Percentiles rank a stretch among this genome's conserved stretches.
phyloP scores from a whole-genome alignment of 371 early-diverging fungal species.

The Syncephalastrum sp. region DNA sequence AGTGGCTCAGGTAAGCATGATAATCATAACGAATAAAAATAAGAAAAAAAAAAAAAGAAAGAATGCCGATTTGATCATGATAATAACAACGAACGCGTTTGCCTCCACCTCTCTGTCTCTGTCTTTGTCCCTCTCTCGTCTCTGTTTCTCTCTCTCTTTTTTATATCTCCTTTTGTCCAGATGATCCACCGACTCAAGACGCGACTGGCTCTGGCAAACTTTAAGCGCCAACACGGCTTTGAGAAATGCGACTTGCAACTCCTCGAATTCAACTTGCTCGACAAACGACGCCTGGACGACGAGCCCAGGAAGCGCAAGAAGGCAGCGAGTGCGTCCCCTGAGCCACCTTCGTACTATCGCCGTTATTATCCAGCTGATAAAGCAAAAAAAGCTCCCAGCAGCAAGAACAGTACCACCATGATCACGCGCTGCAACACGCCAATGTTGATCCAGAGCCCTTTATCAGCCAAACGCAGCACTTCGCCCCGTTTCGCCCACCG shows the following conservation, averaged over 20 bases:
- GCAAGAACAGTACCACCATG: background rate
- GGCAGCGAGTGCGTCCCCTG: background rate
- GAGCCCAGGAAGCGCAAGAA: constrained; percentile 2
- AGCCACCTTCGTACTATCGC: constrained; percentile 17
- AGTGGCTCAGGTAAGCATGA: background rate
- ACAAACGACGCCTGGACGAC: constrained; percentile 4
- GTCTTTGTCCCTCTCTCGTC: no score
- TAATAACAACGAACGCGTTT: background rate
- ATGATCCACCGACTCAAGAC: constrained; percentile 31
- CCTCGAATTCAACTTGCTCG: constrained; percentile 26
- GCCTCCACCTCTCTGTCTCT: no score
- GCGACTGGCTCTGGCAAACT: constrained; percentile 31
- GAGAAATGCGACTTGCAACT: constrained; percentile 30
- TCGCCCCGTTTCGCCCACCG: constrained; percentile 19
- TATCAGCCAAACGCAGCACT: constrained; percentile 41
- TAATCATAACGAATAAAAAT: no score
- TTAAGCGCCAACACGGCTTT: constrained; percentile 36
- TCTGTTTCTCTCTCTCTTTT: background rate
- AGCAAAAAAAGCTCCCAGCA: constrained; percentile 5
- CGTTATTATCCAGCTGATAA: constrained; percentile 28
- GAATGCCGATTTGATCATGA: no score
- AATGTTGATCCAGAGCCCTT: constrained; percentile 12
- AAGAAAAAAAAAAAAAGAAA: no score
- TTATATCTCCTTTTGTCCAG: constrained; percentile 2
- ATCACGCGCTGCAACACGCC: constrained; percentile 4